A percentile compares a stretch with the other conserved stretches of the same genome.
Evolutionary conservation across 1,284 basidiomycete species (phyloP).

Genomic region (Dichomitus squalens): DNA sequence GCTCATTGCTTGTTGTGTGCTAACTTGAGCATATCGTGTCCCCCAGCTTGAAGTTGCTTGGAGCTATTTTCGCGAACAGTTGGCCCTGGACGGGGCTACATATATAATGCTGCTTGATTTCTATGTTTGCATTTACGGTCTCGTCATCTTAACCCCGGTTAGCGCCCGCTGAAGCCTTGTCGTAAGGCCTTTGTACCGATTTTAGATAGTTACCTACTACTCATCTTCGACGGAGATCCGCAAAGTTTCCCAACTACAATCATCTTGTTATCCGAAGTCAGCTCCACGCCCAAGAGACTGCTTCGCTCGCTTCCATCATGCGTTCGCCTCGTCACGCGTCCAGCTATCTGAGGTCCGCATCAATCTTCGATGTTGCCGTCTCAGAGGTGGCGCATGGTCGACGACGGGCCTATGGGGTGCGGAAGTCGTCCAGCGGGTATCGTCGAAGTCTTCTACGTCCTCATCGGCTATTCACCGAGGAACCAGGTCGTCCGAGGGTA

Average conservation of each 20-base stretch:
- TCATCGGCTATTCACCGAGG: slow-evolving; percentile 15
- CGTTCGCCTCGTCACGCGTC: slow-evolving; percentile 17
- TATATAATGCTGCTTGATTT: no score
- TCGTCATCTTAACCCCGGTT: neutral
- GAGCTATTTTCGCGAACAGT: no score
- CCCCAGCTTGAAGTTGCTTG: no score
- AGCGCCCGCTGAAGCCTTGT: neutral
- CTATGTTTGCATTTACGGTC: no score
- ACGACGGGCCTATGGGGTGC: neutral
- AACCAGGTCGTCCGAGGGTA: neutral
- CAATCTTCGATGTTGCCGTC: slow-evolving; percentile 10
- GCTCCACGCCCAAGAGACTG: slow-evolving; percentile 6
- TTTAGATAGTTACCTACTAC: slow-evolving; percentile 4
- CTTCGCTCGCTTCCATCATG: slow-evolving; percentile 22
- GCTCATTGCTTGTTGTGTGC: no score
- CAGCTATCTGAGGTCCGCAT: slow-evolving; percentile 6
- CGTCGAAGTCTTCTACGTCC: neutral
- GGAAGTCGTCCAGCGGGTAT: neutral
- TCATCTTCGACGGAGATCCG: slow-evolving; percentile 4
- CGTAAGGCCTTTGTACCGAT: slow-evolving; percentile 14
- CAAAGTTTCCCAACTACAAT: slow-evolving; percentile 9
- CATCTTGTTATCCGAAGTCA: slow-evolving; percentile 7
- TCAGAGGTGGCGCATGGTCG: slow-evolving; percentile 1
- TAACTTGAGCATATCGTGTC: no score
- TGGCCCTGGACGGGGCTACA: no score